These are phyloP conservation scores for Trichoderma gamsii DNA, from an alignment of 495 filamentous ascomycete genomes.

Conservation along the genomic window DNA sequence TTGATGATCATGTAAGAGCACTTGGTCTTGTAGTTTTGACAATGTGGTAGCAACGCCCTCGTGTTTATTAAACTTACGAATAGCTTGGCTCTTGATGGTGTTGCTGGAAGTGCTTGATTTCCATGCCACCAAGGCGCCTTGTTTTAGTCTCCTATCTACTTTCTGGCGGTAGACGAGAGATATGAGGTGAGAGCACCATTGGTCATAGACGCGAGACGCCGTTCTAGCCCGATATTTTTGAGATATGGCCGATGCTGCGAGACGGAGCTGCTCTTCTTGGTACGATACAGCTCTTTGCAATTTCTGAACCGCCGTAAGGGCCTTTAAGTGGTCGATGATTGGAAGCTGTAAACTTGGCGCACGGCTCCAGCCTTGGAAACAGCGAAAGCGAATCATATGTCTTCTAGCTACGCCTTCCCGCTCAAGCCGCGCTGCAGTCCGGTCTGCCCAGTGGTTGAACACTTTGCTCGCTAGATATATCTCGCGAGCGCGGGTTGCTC, in stretches of 20 bases:
- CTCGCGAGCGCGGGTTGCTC: slow-evolving; percentile 14
- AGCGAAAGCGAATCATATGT: slow-evolving; percentile 17
- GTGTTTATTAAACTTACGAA: background rate
- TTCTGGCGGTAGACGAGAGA: background rate
- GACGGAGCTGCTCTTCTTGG: slow-evolving; percentile 10
- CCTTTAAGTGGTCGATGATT: slow-evolving; percentile 2
- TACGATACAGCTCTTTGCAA: slow-evolving; percentile 10
- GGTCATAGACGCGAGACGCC: background rate
- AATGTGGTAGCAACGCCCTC: background rate
- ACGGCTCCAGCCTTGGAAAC: slow-evolving; percentile 11
- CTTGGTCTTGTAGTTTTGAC: slow-evolving; percentile 5
- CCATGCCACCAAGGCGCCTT: background rate
- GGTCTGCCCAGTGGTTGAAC: slow-evolving; percentile 16
- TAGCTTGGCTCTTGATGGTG: background rate
- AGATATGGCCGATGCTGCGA: background rate
- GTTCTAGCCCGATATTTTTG: background rate
- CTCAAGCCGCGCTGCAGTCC: slow-evolving; percentile 12
- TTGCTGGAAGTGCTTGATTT: background rate
- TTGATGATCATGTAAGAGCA: background rate
- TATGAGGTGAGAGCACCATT: background rate
- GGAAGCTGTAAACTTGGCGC: background rate
- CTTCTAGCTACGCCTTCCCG: slow-evolving; percentile 16
- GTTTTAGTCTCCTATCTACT: background rate
- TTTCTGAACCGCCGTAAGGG: slow-evolving; percentile 7
- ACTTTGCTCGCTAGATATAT: slow-evolving; percentile 15